These are phyloP conservation scores for Pisolithus orientalis DNA, from an alignment of 768 basidiomycete species.

Conservation along the genomic window DNA sequence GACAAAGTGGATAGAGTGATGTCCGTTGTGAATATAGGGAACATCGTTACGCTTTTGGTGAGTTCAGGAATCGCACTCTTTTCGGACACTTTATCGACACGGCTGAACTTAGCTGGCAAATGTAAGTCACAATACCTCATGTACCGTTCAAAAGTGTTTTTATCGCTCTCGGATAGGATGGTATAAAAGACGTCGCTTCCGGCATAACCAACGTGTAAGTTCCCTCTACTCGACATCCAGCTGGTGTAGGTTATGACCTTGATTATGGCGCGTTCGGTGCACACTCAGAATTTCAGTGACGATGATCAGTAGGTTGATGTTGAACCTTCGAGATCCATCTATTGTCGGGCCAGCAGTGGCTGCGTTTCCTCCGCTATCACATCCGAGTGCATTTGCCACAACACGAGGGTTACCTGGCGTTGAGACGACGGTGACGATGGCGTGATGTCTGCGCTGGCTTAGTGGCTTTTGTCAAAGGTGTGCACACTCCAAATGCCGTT, in stretches of 20 bases:
- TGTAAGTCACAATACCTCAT: background rate
- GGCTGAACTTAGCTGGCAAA: background rate
- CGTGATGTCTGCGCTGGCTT: too few species aligned
- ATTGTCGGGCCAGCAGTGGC: background rate
- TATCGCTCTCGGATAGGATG: background rate
- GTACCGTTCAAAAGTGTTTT: background rate
- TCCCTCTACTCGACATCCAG: background rate
- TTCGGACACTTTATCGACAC: background rate
- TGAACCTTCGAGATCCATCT: slow-evolving; percentile 9
- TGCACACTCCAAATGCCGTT: too few species aligned
- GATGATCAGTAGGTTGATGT: slow-evolving; percentile 12
- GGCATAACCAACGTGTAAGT: background rate
- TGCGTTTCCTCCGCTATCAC: background rate
- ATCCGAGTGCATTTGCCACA: too few species aligned
- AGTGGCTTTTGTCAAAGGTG: too few species aligned
- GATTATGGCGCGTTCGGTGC: background rate
- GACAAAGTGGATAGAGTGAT: background rate
- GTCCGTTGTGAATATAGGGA: background rate
- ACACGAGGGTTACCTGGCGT: too few species aligned
- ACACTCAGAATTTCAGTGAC: slow-evolving; percentile 6
- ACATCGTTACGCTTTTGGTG: background rate
- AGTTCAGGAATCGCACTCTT: background rate
- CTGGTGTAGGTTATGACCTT: background rate
- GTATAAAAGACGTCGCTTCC: background rate
- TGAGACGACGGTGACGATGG: too few species aligned